A percentile compares a stretch with the other conserved stretches of the same genome.
These are phyloP conservation scores for Pinus taeda DNA, from an alignment of 75 land plant genomes.

Conservation along the genomic window DNA sequence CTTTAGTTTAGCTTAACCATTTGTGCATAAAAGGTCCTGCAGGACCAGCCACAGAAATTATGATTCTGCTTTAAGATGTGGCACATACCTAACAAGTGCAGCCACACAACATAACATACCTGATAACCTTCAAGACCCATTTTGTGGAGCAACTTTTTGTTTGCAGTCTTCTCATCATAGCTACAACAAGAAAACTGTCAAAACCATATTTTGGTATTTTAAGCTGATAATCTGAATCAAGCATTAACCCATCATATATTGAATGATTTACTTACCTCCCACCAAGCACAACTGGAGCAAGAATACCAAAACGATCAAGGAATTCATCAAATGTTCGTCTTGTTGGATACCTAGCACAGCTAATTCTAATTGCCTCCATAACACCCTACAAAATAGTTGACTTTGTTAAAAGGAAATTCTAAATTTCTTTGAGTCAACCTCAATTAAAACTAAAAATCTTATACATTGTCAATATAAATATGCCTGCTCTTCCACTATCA, in stretches of 20 bases:
- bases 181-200: slow-evolving; percentile 26
- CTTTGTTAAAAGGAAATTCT: not conserved
- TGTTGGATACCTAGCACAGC: slow-evolving; percentile 98
- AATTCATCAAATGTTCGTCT: slow-evolving; percentile 85
- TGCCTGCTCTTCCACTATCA: not conserved
- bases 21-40: too few relatives aligned
- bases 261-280: slow-evolving; percentile 47
- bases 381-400: slow-evolving; percentile 64
- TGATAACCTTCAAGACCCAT: slow-evolving; percentile 80
- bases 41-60: too few relatives aligned
- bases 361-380: slow-evolving; percentile 96
- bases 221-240: not conserved
- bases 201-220: not conserved
- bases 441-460: not conserved
- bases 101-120: slow-evolving; percentile 38
- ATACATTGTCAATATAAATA: not conserved
- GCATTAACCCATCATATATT: not conserved
- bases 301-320: slow-evolving; percentile 88
- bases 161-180: slow-evolving; percentile 77
- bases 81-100: not conserved
- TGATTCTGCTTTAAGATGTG: too few relatives aligned
- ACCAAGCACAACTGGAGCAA: slow-evolving; percentile 80
- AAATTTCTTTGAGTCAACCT: not conserved
- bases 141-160: slow-evolving; percentile 66
- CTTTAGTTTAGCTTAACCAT: too few relatives aligned